Percentiles rank a stretch among this genome's conserved stretches.
Conservation (phyloP, 192 early-diverging fungal genomes). For the Phlyctochytrium planicorne region DNA sequence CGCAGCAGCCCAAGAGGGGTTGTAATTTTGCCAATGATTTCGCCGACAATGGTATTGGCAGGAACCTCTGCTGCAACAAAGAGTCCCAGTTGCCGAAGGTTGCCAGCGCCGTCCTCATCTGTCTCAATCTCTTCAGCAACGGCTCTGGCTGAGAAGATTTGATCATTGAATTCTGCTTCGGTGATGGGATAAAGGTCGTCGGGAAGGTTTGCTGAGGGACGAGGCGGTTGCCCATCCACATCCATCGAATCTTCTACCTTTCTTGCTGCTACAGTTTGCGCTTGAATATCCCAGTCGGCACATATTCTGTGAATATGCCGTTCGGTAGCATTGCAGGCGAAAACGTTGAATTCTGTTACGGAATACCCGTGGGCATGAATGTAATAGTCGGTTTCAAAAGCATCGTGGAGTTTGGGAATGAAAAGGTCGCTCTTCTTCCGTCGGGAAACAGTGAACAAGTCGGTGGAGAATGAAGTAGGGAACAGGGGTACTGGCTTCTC, state of each 20-base stretch:
- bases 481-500: slow-evolving; percentile 5
- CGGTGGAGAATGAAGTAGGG: slow-evolving; percentile 9
- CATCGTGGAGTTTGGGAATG: slow-evolving; percentile 20
- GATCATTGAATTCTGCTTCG: neutral
- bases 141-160: neutral
- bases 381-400: slow-evolving; percentile 29
- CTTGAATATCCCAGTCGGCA: neutral
- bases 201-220: neutral
- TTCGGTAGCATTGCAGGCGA: neutral
- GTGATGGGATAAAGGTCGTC: neutral
- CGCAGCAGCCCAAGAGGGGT: neutral
- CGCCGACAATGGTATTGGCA: neutral
- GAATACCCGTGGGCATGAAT: slow-evolving; percentile 12
- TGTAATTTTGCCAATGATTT: neutral
- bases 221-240: no score
- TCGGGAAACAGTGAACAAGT: neutral
- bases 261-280: neutral
- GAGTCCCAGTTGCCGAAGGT: neutral
- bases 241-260: neutral
- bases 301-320: neutral
- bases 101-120: neutral
- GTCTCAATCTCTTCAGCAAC: neutral
- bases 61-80: neutral
- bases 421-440: neutral
- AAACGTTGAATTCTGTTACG: neutral